Conservation (phyloP, 306 rosid species). For the Comarum palustre region DNA sequence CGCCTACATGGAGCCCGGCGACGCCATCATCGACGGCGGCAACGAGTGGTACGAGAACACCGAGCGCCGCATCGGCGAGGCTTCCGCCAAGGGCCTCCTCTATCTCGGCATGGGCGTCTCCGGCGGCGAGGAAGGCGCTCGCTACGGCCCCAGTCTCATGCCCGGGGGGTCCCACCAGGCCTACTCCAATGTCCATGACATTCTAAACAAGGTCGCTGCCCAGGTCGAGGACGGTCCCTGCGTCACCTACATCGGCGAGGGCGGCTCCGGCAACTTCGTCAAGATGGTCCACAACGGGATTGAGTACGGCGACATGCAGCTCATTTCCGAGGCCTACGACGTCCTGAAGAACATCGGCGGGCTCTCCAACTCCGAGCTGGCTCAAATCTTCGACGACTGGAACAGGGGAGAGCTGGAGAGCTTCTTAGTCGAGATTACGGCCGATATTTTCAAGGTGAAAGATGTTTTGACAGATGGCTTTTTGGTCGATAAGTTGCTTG, state of each 20-base stretch:
- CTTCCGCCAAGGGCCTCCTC: conserved; percentile 40
- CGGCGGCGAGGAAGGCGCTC: conserved; percentile 94
- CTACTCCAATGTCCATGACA: conserved; percentile 59
- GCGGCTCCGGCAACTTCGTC: conserved; percentile 83
- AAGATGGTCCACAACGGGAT: conserved; percentile 97
- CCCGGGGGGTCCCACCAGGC: conserved; percentile 80
- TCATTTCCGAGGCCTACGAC: conserved; percentile 88
- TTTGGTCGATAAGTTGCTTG: conserved; percentile 84
- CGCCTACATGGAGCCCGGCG: conserved; percentile 79
- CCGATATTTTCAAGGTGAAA: conserved; percentile 78
- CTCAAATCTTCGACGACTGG: conserved; percentile 73
- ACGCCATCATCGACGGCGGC: conserved; percentile 81
- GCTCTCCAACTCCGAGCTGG: conserved; percentile 56
- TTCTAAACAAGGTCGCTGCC: conserved; percentile 69
- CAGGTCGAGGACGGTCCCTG: conserved; percentile 95
- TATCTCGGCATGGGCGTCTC: conserved; percentile 93
- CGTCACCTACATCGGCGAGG: conserved; percentile 81
- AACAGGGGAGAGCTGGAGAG: conserved; percentile 86
- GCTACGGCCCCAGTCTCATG: conserved; percentile 83
- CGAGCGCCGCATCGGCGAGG: conserved; percentile 63
- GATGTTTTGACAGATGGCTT: conserved; percentile 60
- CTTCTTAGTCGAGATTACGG: conserved; percentile 75
- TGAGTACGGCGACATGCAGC: conserved; percentile 90
- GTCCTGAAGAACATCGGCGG: conserved; percentile 80
- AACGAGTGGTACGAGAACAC: conserved; percentile 93